Conservation (phyloP, 2,329 filamentous ascomycete species). For the Botrytis galanthina region DNA sequence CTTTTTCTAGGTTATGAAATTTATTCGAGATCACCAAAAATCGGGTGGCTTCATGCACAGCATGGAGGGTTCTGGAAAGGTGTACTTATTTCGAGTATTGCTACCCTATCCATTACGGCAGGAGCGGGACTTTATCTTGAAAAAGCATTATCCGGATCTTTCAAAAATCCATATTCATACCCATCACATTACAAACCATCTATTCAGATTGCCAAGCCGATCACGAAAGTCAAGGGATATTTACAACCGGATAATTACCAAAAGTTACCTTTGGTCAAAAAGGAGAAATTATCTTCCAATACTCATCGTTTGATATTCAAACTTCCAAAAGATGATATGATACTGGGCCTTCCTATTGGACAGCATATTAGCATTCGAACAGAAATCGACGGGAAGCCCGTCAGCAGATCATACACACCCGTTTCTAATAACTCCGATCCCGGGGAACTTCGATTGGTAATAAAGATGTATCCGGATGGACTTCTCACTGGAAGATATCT, state of each 20-base stretch:
- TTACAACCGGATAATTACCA: constrained; percentile 27
- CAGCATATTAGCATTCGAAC: constrained; percentile 43
- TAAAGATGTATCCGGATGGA: constrained; percentile 52
- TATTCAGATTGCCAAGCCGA: constrained; percentile 20
- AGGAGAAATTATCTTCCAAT: constrained; percentile 27
- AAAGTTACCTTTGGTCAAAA: constrained; percentile 26
- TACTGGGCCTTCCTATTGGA: constrained; percentile 44
- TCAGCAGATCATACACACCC: constrained; percentile 45
- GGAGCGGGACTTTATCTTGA: constrained; percentile 20
- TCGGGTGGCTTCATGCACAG: constrained; percentile 21
- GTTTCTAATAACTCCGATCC: constrained; percentile 50
- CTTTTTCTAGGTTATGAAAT: constrained; percentile 18
- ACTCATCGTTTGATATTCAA: constrained; percentile 34
- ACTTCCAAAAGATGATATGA: constrained; percentile 36
- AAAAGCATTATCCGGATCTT: constrained; percentile 9
- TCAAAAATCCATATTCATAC: constrained; percentile 22
- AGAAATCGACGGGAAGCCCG: constrained; percentile 37
- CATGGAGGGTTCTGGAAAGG: constrained; percentile 39
- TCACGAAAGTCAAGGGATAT: constrained; percentile 18
- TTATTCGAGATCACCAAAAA: constrained; percentile 13
- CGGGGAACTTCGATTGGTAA: constrained; percentile 50
- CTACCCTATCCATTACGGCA: constrained; percentile 6
- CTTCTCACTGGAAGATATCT: constrained; percentile 51
- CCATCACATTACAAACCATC: constrained; percentile 22
- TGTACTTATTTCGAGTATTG: constrained; percentile 21